Conservation (phyloP, 129 eudicot genomes). For the Flaveria trinervia region DNA sequence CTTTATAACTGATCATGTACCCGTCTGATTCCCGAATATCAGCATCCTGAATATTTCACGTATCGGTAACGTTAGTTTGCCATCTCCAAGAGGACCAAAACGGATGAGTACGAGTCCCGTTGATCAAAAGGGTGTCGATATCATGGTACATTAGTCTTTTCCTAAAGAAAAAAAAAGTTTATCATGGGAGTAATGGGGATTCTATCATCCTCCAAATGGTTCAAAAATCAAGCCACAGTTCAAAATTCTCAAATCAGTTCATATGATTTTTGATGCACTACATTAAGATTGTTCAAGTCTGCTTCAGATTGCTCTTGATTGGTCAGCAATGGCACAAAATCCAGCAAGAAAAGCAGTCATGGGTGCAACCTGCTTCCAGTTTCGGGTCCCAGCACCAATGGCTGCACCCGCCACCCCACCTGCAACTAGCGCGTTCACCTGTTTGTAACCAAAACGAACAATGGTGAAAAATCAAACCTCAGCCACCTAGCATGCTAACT, state of each 20-base stretch:
- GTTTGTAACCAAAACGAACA: constrained; percentile 15
- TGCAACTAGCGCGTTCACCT: constrained; percentile 77
- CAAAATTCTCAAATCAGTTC: constrained; percentile 6
- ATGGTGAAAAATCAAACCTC: background rate
- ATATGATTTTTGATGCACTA: background rate
- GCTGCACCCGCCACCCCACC: constrained; percentile 89
- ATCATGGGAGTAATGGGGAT: too few species aligned
- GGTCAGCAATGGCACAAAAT: constrained; percentile 59
- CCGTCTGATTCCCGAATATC: too few species aligned
- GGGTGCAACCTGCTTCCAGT: constrained; percentile 76
- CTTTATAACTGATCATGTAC: too few species aligned
- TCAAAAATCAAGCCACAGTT: background rate
- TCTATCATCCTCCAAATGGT: background rate
- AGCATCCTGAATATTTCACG: too few species aligned
- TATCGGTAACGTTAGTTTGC: too few species aligned
- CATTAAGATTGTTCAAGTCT: background rate
- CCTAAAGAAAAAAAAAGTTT: too few species aligned
- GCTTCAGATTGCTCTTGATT: constrained; percentile 47
- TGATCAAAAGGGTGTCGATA: too few species aligned
- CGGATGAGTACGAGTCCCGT: too few species aligned
- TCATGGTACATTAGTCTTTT: too few species aligned
- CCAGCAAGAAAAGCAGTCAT: constrained; percentile 61
- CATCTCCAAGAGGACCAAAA: too few species aligned
- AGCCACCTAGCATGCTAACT: background rate
- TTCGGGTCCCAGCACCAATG: constrained; percentile 70